Evolutionary conservation across 2,329 filamentous ascomycete genomes (phyloP).

Genomic region (Clarireedia paspali): DNA sequence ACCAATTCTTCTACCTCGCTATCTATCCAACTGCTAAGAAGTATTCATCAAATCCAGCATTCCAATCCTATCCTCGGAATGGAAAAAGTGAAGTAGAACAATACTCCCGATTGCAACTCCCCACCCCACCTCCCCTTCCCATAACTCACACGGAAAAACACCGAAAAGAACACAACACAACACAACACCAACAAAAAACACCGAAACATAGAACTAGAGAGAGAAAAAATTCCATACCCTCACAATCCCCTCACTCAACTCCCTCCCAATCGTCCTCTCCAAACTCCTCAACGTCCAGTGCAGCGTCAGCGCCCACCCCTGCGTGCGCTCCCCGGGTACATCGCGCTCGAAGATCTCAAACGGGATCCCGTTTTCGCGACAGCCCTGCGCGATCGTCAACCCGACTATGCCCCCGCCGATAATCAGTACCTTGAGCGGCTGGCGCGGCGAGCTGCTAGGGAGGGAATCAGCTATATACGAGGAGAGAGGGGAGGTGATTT

Average conservation of each 20-base stretch:
- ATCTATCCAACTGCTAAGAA: background rate
- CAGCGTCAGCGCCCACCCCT: slow-evolving; percentile 53
- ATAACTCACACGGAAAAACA: background rate
- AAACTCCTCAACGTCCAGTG: slow-evolving; percentile 45
- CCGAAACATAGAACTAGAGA: too few relatives aligned
- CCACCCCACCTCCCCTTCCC: too few relatives aligned
- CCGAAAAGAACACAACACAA: background rate
- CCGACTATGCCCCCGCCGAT: slow-evolving; percentile 9
- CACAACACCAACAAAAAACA: background rate
- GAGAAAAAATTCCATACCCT: slow-evolving; percentile 9
- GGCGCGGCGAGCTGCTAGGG: background rate
- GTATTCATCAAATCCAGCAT: too few relatives aligned
- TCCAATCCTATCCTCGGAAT: too few relatives aligned
- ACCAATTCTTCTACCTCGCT: background rate
- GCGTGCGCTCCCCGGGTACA: slow-evolving; percentile 25
- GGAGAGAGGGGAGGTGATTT: background rate
- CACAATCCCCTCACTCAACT: slow-evolving; percentile 15
- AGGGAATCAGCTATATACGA: background rate
- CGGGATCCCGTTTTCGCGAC: slow-evolving; percentile 6
- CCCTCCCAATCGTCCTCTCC: slow-evolving; percentile 19
- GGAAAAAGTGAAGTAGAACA: too few relatives aligned
- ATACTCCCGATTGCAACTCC: too few relatives aligned
- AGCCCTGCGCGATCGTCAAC: slow-evolving; percentile 8
- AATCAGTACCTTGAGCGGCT: slow-evolving; percentile 3
- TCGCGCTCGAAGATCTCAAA: slow-evolving; percentile 30